These are phyloP conservation scores for Phaeoacremonium minimum DNA, from an alignment of 2,329 filamentous ascomycete species.

Conservation along the genomic window DNA sequence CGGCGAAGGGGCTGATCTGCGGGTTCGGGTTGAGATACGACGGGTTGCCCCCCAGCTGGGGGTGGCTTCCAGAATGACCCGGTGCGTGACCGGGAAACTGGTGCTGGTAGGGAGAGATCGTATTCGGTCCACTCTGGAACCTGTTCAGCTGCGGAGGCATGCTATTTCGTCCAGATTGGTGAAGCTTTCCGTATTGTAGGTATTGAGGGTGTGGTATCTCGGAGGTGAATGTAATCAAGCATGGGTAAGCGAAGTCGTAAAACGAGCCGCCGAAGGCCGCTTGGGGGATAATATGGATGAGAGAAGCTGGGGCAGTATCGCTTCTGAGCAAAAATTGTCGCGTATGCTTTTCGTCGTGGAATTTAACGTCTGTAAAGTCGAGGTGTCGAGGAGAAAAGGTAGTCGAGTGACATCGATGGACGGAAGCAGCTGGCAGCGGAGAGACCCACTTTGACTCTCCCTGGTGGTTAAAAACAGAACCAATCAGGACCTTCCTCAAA, in stretches of 20 bases:
- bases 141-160: conserved; percentile 38
- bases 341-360: too few species aligned
- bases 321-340: too few species aligned
- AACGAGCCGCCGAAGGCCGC: conserved; percentile 3
- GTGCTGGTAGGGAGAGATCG: conserved; percentile 41
- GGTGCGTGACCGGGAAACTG: conserved; percentile 53
- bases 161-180: conserved; percentile 14
- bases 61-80: conserved; percentile 39
- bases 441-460: background rate
- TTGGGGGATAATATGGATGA: too few species aligned
- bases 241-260: conserved; percentile 2
- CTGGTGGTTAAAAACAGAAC: background rate
- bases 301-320: too few species aligned
- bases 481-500: background rate
- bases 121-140: conserved; percentile 41
- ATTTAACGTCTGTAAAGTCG: too few species aligned
- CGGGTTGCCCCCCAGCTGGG: conserved; percentile 59
- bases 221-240: conserved; percentile 9
- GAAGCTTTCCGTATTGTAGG: conserved; percentile 6
- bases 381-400: too few species aligned
- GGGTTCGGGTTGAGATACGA: conserved; percentile 68
- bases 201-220: conserved; percentile 10
- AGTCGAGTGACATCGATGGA: too few species aligned
- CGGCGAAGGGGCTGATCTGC: conserved; percentile 63
- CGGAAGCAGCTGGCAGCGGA: conserved; percentile 1